These are phyloP conservation scores for Streptanthus diversifolius DNA, from an alignment of 345 rosid genomes.

Conservation along the genomic window DNA sequence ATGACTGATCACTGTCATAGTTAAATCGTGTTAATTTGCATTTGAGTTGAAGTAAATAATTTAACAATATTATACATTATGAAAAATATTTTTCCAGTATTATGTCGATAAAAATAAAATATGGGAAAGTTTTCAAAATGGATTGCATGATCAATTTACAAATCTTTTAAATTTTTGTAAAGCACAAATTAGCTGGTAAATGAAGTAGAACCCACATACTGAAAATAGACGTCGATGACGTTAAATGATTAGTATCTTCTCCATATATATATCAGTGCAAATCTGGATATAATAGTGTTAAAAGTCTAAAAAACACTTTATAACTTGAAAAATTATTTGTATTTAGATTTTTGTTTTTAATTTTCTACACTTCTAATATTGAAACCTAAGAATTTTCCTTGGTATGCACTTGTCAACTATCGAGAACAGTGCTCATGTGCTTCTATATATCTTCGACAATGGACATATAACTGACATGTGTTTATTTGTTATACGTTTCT, in stretches of 20 bases:
- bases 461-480: neutral
- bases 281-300: neutral
- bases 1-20: neutral
- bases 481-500: neutral
- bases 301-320: neutral
- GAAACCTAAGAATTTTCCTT: neutral
- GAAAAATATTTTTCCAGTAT: neutral
- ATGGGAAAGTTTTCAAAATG: neutral
- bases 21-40: neutral
- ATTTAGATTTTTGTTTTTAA: neutral
- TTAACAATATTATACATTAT: neutral
- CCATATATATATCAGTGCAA: neutral
- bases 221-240: neutral
- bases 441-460: slow-evolving; percentile 14
- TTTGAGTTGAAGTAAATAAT: neutral
- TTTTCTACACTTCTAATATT: neutral
- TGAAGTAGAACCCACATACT: neutral
- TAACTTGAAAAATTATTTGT: neutral
- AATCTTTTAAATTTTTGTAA: neutral
- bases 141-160: neutral
- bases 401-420: neutral
- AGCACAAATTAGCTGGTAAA: neutral
- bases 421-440: slow-evolving; percentile 7
- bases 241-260: neutral
- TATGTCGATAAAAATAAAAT: neutral